These are phyloP conservation scores for Fusarium buharicum DNA, from an alignment of 2,329 filamentous ascomycete genomes.

Conservation along the genomic window DNA sequence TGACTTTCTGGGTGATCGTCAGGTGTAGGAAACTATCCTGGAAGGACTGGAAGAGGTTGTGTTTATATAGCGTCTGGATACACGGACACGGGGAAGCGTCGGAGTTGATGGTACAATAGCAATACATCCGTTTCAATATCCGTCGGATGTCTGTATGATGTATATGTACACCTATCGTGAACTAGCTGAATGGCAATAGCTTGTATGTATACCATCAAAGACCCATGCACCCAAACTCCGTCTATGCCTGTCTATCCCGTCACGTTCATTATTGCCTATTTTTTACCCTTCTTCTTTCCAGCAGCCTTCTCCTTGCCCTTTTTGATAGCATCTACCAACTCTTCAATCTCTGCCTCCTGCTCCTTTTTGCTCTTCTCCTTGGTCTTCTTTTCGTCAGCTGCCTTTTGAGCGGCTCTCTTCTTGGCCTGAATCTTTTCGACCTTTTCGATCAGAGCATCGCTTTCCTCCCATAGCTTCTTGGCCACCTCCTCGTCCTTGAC, in stretches of 20 bases:
- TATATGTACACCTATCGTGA: not conserved
- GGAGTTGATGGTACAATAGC: slow-evolving; percentile 12
- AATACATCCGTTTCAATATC: not conserved
- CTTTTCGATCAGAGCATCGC: slow-evolving; percentile 83
- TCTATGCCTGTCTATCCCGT: slow-evolving; percentile 37
- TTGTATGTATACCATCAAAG: slow-evolving; percentile 15
- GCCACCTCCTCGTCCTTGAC: slow-evolving; percentile 81
- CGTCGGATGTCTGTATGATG: slow-evolving; percentile 9
- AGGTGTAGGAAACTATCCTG: not conserved
- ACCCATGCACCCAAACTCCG: slow-evolving; percentile 31
- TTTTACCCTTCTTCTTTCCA: slow-evolving; percentile 43
- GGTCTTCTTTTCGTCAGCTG: slow-evolving; percentile 49
- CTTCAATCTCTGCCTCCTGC: slow-evolving; percentile 47
- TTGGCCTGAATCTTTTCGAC: slow-evolving; percentile 75
- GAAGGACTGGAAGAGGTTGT: not conserved
- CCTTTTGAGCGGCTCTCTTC: slow-evolving; percentile 57
- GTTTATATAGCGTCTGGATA: slow-evolving; percentile 16
- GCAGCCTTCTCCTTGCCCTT: slow-evolving; percentile 50
- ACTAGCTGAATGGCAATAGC: not conserved
- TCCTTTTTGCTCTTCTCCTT: slow-evolving; percentile 52
- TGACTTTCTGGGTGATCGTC: slow-evolving; percentile 35
- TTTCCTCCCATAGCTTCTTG: slow-evolving; percentile 89
- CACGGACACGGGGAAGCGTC: slow-evolving; percentile 26
- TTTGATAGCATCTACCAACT: slow-evolving; percentile 58
- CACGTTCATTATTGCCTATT: slow-evolving; percentile 30